Evolutionary conservation across 2,329 filamentous ascomycete species (phyloP), one percentile per base, ranked within the genome.

Genomic region (Tolypocladium inflatum): DNA sequence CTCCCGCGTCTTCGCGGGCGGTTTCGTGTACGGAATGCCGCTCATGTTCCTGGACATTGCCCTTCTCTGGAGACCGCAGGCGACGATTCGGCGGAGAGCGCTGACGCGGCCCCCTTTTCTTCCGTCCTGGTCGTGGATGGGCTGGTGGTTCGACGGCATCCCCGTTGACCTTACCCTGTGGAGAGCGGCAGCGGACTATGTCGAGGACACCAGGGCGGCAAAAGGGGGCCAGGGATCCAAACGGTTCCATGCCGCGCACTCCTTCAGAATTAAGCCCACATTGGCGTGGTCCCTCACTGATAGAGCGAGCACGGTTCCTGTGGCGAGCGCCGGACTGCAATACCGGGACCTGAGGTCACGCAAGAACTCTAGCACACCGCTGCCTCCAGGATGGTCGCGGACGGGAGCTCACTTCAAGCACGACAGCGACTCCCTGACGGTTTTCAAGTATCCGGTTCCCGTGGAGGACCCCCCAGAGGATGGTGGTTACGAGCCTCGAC

Each of bases 51-150:
- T 78, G 30, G 76, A 78, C 55, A 68, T 71, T 54, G 74, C 76
- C 9, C 69, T 78, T 26, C 69, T 78, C 33, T 78, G 76, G 76
- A 70, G 74, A 19, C 76, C 76, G 17, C 69, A 74, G 52, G 74
- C 75, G 19, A 75, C 73, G 3, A 73, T 78, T 35, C 69, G 74
- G 33, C 67, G 76, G 21, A 65, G 75, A 26, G 70, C 71, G 8
- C 63, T 73, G 8, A 65, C 71, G 4, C 68, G 69, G 0, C 67
- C 72, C 13, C 70, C 73, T 2, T 74, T 74, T 56, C 65, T 78
- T 7, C 76, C 76, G 0, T 76, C 73, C 4, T 78, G 76, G 76
- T 76, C 74, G 37, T 78, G 76, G 76, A 74, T 78, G 71, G 75
- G 76, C 26, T 78, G 76, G 76, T 76, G 74, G 71, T 76, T 75